These are phyloP conservation scores for Pichia rugopelliculosa DNA, from an alignment of 805 yeast species.

Conservation along the genomic window DNA sequence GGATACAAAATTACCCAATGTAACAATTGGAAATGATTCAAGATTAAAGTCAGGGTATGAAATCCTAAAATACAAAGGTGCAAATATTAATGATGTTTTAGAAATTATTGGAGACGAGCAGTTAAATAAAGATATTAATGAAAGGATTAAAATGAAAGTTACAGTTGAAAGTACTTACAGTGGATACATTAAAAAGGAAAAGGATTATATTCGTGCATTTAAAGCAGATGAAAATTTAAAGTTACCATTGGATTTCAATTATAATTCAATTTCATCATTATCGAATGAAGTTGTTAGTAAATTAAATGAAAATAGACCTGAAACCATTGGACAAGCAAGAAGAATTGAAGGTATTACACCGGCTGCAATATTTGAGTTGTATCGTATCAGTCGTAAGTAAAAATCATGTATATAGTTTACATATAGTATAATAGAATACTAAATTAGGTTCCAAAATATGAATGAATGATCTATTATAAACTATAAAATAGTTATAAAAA, in stretches of 20 bases:
- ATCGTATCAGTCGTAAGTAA: slow-evolving; percentile 39
- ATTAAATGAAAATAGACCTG: slow-evolving; percentile 71
- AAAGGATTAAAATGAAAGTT: slow-evolving; percentile 50
- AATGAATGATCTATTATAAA: neutral
- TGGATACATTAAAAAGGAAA: slow-evolving; percentile 71
- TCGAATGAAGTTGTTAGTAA: slow-evolving; percentile 68
- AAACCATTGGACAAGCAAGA: slow-evolving; percentile 91
- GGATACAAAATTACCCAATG: slow-evolving; percentile 42
- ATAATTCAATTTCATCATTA: slow-evolving; percentile 50
- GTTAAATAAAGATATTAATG: slow-evolving; percentile 24
- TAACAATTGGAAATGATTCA: slow-evolving; percentile 47
- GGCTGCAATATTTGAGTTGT: slow-evolving; percentile 78
- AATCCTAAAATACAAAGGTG: slow-evolving; percentile 50
- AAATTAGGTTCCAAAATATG: neutral
- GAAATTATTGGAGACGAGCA: slow-evolving; percentile 29
- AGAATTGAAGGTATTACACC: slow-evolving; percentile 94
- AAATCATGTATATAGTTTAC: neutral
- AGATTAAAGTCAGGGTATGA: slow-evolving; percentile 61
- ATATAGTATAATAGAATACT: neutral
- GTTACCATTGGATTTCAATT: slow-evolving; percentile 65
- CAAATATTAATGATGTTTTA: slow-evolving; percentile 26
- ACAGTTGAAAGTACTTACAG: slow-evolving; percentile 77
- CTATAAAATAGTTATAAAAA: slow-evolving; percentile 18
- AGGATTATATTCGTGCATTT: slow-evolving; percentile 64
- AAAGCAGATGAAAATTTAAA: slow-evolving; percentile 71